phyloP scores from a whole-genome alignment of 805 yeast species.

The Barnettozyma populi region DNA sequence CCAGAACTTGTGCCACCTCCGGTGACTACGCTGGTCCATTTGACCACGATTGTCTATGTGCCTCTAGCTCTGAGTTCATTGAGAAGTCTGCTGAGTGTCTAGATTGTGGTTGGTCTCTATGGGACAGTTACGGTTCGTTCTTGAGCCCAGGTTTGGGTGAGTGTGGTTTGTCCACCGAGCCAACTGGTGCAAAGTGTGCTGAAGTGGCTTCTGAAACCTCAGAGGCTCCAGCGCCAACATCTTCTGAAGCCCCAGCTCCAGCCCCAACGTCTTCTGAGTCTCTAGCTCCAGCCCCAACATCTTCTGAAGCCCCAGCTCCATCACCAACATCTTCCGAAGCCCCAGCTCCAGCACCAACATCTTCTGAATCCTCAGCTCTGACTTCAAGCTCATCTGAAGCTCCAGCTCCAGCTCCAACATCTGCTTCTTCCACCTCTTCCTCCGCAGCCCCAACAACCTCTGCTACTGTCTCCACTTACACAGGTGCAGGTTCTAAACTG shows the following conservation, averaged over 20 bases:
- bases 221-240: background rate
- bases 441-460: background rate
- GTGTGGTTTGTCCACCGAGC: constrained; percentile 24
- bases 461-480: background rate
- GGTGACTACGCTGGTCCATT: constrained; percentile 15
- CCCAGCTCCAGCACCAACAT: background rate
- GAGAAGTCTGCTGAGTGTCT: constrained; percentile 23
- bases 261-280: background rate
- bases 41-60: constrained; percentile 20
- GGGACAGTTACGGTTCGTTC: constrained; percentile 27
- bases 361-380: background rate
- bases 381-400: no score
- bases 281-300: background rate
- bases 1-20: constrained; percentile 22
- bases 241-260: background rate
- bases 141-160: constrained; percentile 22
- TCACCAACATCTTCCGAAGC: background rate
- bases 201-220: background rate
- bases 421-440: background rate
- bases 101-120: constrained; percentile 34
- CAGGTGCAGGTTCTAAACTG: constrained; percentile 1
- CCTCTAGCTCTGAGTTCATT: constrained; percentile 14
- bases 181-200: constrained; percentile 27
- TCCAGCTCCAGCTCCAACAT: background rate
- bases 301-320: background rate